Evolutionary conservation across 306 rosid species (phyloP).

Genomic region (Fragaria vesca): DNA sequence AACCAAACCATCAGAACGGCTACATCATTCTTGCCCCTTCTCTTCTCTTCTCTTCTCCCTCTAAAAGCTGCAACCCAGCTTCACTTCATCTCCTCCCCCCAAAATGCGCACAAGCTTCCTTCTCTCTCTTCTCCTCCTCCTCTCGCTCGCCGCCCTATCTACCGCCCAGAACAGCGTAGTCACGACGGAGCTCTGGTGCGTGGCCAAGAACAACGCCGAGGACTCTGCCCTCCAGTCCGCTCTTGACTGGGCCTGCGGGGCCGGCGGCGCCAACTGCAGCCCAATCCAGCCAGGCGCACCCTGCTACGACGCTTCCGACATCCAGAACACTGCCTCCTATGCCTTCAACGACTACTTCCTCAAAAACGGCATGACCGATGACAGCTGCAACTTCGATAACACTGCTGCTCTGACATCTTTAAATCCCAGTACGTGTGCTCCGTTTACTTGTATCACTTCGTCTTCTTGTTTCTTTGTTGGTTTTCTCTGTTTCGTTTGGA

Average conservation of each 20-base stretch:
- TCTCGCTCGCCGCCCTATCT: conserved; percentile 9
- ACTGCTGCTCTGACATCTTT: conserved; percentile 73
- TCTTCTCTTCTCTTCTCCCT: background rate
- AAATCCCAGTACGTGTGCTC: conserved; percentile 65
- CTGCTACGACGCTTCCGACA: conserved; percentile 61
- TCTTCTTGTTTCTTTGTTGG: background rate
- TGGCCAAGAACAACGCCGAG: conserved; percentile 91
- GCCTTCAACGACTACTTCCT: conserved; percentile 79
- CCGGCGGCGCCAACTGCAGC: conserved; percentile 73
- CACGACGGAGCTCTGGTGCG: conserved; percentile 82
- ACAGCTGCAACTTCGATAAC: conserved; percentile 67
- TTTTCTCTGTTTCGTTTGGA: background rate
- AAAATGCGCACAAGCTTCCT: conserved; percentile 34
- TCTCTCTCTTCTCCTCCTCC: conserved; percentile 8
- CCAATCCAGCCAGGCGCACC: conserved; percentile 79
- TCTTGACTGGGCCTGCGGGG: conserved; percentile 85
- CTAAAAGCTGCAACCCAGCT: background rate
- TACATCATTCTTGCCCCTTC: background rate
- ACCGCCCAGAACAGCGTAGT: conserved; percentile 28
- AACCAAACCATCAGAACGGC: background rate
- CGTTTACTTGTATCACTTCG: too few species aligned
- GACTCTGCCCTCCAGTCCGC: conserved; percentile 70
- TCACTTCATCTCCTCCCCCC: background rate
- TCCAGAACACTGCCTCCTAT: conserved; percentile 68
- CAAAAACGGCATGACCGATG: conserved; percentile 70